phyloP scores from a whole-genome alignment of 352 stramenopile genomes.

The Pythium rhizo-oryzae region DNA sequence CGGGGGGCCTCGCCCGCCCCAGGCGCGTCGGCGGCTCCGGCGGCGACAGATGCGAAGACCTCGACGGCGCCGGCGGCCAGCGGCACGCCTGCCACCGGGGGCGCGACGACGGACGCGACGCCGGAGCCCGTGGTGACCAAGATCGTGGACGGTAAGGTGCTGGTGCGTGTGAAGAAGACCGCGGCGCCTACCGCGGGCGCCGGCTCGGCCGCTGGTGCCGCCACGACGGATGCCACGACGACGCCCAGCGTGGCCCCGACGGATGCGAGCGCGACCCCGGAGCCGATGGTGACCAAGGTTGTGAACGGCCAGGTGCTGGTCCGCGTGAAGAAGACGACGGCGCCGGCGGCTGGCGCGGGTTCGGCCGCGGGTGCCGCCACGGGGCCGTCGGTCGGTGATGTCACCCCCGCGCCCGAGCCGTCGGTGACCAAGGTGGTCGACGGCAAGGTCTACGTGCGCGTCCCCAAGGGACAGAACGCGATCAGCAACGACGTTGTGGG shows the following conservation, averaged over 20 bases:
- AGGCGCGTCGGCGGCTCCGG: neutral
- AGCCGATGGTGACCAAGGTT: conserved; percentile 21
- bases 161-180: conserved; percentile 8
- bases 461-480: conserved; percentile 5
- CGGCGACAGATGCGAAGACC: neutral
- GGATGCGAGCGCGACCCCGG: conserved; percentile 1
- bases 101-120: conserved; percentile 3
- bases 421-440: conserved; percentile 25
- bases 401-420: conserved; percentile 8
- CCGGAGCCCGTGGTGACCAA: conserved; percentile 15
- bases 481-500: conserved; percentile 18
- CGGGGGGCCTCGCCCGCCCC: neutral
- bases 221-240: neutral
- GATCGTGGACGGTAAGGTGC: conserved; percentile 15
- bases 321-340: conserved; percentile 6
- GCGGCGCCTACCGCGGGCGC: neutral
- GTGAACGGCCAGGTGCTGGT: conserved; percentile 25
- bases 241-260: conserved; percentile 1
- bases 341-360: neutral
- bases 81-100: conserved; percentile 4
- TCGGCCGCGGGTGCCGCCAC: neutral
- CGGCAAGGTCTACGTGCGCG: conserved; percentile 19
- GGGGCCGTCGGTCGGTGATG: neutral
- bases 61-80: neutral
- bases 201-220: neutral